A percentile compares a stretch with the other conserved stretches of the same genome.
Conservation (phyloP, 257 asterid species). For the Verbena officinalis region DNA sequence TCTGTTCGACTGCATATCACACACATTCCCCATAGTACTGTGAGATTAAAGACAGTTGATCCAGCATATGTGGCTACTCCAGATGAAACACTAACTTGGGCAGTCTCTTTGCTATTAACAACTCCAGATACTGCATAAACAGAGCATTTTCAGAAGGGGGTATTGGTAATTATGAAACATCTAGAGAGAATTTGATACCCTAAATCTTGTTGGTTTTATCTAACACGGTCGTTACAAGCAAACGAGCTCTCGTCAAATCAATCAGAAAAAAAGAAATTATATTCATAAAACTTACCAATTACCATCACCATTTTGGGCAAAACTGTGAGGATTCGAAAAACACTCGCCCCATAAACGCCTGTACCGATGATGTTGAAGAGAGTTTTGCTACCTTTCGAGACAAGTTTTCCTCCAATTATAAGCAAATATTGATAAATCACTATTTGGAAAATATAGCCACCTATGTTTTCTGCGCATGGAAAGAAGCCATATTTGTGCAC, state of each 20-base stretch:
- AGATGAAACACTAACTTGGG: slow-evolving; percentile 37
- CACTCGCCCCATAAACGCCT: slow-evolving; percentile 45
- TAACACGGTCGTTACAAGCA: no score
- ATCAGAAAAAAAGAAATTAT: neutral
- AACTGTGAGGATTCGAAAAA: slow-evolving; percentile 42
- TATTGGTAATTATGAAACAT: no score
- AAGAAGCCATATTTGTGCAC: slow-evolving; percentile 44
- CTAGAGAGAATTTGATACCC: no score
- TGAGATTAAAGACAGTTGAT: slow-evolving; percentile 44
- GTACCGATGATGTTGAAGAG: slow-evolving; percentile 45
- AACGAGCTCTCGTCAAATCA: no score
- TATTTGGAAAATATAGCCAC: slow-evolving; percentile 45
- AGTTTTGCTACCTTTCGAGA: slow-evolving; percentile 38
- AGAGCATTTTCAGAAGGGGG: no score
- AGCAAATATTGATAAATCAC: slow-evolving; percentile 43
- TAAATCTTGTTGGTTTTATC: no score
- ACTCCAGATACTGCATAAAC: slow-evolving; percentile 46
- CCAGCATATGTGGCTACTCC: slow-evolving; percentile 44
- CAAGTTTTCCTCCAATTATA: slow-evolving; percentile 38
- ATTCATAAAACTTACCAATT: slow-evolving; percentile 34
- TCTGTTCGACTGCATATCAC: slow-evolving; percentile 38
- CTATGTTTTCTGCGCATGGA: slow-evolving; percentile 51
- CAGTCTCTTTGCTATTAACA: slow-evolving; percentile 37
- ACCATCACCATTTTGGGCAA: slow-evolving; percentile 47
- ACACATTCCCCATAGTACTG: slow-evolving; percentile 46